These are phyloP conservation scores for Mycena polygramma DNA, from an alignment of 768 basidiomycete species.

Conservation along the genomic window DNA sequence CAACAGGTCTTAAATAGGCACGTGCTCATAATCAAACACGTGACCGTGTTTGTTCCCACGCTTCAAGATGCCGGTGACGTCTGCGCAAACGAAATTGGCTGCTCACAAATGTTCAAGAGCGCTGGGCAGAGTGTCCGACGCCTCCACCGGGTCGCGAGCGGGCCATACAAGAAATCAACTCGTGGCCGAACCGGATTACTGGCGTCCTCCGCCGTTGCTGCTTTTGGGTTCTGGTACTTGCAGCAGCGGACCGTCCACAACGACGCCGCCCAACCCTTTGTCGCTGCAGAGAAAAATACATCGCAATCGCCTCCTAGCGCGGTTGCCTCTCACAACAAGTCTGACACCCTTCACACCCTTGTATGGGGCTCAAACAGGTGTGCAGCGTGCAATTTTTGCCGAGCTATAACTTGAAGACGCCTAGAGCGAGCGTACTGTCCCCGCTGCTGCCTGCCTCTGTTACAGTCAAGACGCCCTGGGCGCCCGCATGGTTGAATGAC, in stretches of 20 bases:
- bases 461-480: slow-evolving; percentile 62
- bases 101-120: slow-evolving; percentile 11
- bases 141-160: slow-evolving; percentile 1
- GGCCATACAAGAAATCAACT: background rate
- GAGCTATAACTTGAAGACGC: slow-evolving; percentile 9
- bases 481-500: slow-evolving; percentile 71
- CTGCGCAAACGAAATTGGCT: too few species aligned
- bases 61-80: too few species aligned
- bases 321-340: slow-evolving; percentile 16
- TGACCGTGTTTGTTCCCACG: too few species aligned
- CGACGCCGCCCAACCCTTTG: slow-evolving; percentile 8
- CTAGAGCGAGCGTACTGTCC: slow-evolving; percentile 62
- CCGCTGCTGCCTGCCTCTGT: slow-evolving; percentile 55
- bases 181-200: background rate
- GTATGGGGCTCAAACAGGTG: slow-evolving; percentile 87
- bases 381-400: slow-evolving; percentile 35
- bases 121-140: slow-evolving; percentile 13
- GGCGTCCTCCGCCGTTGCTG: slow-evolving; percentile 19
- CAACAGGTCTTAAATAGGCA: slow-evolving; percentile 2
- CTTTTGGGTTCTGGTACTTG: slow-evolving; percentile 22
- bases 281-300: background rate
- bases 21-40: slow-evolving; percentile 6
- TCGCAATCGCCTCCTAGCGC: background rate
- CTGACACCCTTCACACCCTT: slow-evolving; percentile 56
- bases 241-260: slow-evolving; percentile 19